These are phyloP conservation scores for Chenopodium berlandieri DNA, from an alignment of 148 eudicot species.

Conservation along the genomic window DNA sequence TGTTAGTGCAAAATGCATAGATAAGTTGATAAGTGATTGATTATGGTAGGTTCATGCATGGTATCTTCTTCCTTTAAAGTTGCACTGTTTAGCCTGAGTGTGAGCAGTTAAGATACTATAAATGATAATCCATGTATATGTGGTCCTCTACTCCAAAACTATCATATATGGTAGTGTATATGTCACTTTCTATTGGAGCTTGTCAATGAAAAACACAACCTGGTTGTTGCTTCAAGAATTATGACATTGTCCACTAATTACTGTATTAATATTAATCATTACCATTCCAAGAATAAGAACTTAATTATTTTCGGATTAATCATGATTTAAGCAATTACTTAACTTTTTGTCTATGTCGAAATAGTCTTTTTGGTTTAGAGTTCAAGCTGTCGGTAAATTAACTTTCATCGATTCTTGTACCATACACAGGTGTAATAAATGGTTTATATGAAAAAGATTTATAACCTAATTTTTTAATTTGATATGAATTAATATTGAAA, in stretches of 20 bases:
- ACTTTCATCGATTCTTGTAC: not conserved
- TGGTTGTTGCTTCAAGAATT: conserved; percentile 24
- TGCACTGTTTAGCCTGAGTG: conserved; percentile 20
- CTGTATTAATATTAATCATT: conserved; percentile 9
- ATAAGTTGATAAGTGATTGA: conserved; percentile 12
- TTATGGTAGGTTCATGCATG: conserved; percentile 29
- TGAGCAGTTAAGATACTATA: conserved; percentile 25
- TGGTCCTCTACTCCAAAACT: not conserved
- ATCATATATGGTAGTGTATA: not conserved
- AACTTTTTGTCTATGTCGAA: too few species aligned
- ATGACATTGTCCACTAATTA: conserved; percentile 23
- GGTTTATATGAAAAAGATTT: too few species aligned
- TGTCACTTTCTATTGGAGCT: conserved; percentile 17
- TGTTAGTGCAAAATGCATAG: conserved; percentile 14
- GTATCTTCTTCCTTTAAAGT: conserved; percentile 9
- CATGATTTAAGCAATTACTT: not conserved
- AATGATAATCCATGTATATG: not conserved
- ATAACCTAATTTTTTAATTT: too few species aligned
- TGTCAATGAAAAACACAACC: not conserved
- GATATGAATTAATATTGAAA: too few species aligned
- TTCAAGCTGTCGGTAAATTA: not conserved
- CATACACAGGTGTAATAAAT: too few species aligned
- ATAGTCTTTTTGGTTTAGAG: not conserved
- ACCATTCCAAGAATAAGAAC: not conserved
- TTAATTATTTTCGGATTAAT: not conserved